phyloP scores from a whole-genome alignment of 164 flowering plant species.

The Euptelea pleiosperma region DNA sequence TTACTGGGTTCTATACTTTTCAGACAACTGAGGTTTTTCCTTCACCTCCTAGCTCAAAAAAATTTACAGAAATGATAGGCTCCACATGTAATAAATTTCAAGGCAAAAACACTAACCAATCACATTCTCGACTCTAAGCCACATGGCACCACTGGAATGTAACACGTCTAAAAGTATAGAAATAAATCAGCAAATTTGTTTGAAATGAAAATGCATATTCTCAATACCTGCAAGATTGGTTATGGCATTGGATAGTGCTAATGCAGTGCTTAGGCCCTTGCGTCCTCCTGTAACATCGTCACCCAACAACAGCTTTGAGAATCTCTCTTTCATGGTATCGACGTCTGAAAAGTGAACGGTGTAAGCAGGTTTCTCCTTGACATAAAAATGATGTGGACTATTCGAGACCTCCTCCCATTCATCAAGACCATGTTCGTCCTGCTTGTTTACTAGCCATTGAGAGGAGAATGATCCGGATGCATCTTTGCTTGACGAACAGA shows the following conservation, averaged over 20 bases:
- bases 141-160: too few species aligned
- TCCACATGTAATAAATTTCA: too few species aligned
- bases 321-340: slow-evolving; percentile 78
- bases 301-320: slow-evolving; percentile 77
- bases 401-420: slow-evolving; percentile 50
- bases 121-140: too few species aligned
- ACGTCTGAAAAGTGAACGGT: slow-evolving; percentile 45
- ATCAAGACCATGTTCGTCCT: slow-evolving; percentile 40
- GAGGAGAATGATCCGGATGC: slow-evolving; percentile 77
- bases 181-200: neutral
- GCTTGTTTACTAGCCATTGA: slow-evolving; percentile 46
- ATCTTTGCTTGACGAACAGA: slow-evolving; percentile 84
- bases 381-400: slow-evolving; percentile 35
- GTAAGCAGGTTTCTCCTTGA: slow-evolving; percentile 39
- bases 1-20: too few species aligned
- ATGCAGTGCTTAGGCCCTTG: slow-evolving; percentile 60
- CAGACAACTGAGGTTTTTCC: too few species aligned
- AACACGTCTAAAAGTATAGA: neutral
- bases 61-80: too few species aligned
- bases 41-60: too few species aligned
- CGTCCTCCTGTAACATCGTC: slow-evolving; percentile 87
- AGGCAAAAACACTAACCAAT: too few species aligned
- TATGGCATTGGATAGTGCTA: slow-evolving; percentile 86
- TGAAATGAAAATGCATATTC: neutral
- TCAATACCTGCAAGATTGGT: slow-evolving; percentile 69